Conservation (phyloP, 1,139 yeast species). For the Suhomyces taliae region DNA sequence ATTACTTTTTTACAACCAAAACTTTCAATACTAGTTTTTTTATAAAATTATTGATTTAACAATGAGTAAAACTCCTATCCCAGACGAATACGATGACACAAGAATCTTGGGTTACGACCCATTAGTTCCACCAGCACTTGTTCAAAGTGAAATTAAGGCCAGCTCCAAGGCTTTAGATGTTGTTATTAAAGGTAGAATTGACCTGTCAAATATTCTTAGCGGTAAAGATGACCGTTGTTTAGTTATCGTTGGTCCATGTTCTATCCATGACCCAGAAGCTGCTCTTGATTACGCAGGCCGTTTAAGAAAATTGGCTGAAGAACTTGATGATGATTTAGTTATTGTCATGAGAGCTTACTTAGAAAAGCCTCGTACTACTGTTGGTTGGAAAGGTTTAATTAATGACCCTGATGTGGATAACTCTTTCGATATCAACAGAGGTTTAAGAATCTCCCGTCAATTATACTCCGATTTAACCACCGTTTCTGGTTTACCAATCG, state of each 20-base stretch:
- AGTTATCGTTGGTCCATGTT: constrained; percentile 92
- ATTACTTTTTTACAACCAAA: background rate
- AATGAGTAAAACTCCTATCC: constrained; percentile 52
- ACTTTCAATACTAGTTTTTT: background rate
- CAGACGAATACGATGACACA: constrained; percentile 82
- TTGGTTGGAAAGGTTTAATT: constrained; percentile 98
- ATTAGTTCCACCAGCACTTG: constrained; percentile 80
- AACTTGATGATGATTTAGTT: constrained; percentile 71
- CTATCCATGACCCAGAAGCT: constrained; percentile 87
- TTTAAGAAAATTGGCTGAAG: constrained; percentile 64
- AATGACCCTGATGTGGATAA: constrained; percentile 96
- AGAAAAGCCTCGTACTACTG: constrained; percentile 98
- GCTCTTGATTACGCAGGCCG: constrained; percentile 85
- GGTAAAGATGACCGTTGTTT: constrained; percentile 79
- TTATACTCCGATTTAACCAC: constrained; percentile 82
- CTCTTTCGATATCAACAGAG: constrained; percentile 92
- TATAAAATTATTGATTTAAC: background rate
- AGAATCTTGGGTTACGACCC: constrained; percentile 92
- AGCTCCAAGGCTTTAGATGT: constrained; percentile 59
- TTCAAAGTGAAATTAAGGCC: constrained; percentile 78
- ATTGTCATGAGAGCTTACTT: constrained; percentile 95
- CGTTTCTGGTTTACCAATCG: constrained; percentile 75
- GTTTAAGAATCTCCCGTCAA: constrained; percentile 82
- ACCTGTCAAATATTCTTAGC: constrained; percentile 67
- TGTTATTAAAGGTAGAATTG: constrained; percentile 76